phyloP scores from a whole-genome alignment of 345 rosid species.

The Theobroma cacao region DNA sequence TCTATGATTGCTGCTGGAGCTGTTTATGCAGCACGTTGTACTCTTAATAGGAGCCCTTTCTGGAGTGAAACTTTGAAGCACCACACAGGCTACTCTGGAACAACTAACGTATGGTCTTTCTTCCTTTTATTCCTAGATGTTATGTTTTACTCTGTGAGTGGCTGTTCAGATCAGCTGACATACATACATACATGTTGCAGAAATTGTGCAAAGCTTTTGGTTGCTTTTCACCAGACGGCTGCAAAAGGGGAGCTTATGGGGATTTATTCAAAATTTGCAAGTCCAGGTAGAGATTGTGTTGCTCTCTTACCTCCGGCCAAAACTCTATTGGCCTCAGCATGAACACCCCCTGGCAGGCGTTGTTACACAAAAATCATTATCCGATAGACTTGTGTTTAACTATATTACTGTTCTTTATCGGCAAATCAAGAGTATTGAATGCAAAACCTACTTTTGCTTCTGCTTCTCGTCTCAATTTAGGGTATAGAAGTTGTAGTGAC shows the following conservation, averaged over 20 bases:
- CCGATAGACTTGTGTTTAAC: neutral
- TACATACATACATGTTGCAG: slow-evolving; percentile 55
- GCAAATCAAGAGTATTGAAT: neutral
- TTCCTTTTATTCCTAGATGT: neutral
- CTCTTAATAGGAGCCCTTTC: slow-evolving; percentile 48
- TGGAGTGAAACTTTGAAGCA: slow-evolving; percentile 70
- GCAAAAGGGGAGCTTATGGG: slow-evolving; percentile 62
- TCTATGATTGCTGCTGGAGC: slow-evolving; percentile 83
- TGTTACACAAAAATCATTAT: neutral
- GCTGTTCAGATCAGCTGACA: slow-evolving; percentile 21
- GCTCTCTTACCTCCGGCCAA: slow-evolving; percentile 58
- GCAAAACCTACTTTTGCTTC: neutral
- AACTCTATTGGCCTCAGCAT: slow-evolving; percentile 13
- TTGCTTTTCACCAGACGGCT: slow-evolving; percentile 42
- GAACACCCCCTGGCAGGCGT: neutral
- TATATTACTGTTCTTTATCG: neutral
- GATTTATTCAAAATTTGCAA: slow-evolving; percentile 53
- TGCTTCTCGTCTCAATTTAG: neutral
- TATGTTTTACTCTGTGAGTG: neutral
- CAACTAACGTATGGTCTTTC: slow-evolving; percentile 42
- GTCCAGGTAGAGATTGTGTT: slow-evolving; percentile 49
- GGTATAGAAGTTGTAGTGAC: neutral
- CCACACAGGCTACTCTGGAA: slow-evolving; percentile 63
- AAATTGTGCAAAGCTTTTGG: slow-evolving; percentile 63
- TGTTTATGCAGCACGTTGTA: slow-evolving; percentile 79